A percentile compares a stretch with the other conserved stretches of the same genome.
These are phyloP conservation scores for Penicillium corylophilum DNA, from an alignment of 2,329 filamentous ascomycete genomes.

Conservation along the genomic window DNA sequence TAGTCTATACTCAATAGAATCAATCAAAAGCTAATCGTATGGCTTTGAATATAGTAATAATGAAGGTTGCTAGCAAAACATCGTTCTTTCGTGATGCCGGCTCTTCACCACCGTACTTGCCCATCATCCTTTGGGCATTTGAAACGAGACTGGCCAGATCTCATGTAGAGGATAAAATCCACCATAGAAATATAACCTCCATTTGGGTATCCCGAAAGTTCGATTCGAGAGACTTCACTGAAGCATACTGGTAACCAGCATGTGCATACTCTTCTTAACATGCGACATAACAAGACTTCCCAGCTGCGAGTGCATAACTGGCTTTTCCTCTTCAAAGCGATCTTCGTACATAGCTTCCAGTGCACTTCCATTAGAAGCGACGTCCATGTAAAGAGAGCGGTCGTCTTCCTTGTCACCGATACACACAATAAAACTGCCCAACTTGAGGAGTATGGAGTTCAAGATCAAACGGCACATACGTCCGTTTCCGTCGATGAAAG, in stretches of 20 bases:
- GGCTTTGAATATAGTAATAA: too few species aligned
- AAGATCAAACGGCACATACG: slow-evolving; percentile 8
- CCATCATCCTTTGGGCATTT: background rate
- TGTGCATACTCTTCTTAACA: background rate
- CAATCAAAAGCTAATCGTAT: too few species aligned
- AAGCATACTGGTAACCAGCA: background rate
- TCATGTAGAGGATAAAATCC: background rate
- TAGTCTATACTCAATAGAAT: too few species aligned
- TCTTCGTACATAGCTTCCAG: slow-evolving; percentile 1
- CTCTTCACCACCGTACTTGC: background rate
- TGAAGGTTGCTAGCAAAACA: too few species aligned
- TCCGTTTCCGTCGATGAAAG: slow-evolving; percentile 7
- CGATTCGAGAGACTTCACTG: background rate
- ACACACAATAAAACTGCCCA: background rate
- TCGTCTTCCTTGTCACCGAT: slow-evolving; percentile 3
- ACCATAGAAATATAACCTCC: background rate
- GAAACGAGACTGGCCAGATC: background rate
- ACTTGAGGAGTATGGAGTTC: background rate
- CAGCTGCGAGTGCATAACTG: slow-evolving; percentile 1
- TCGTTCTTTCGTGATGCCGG: too few species aligned
- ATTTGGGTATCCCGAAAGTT: background rate
- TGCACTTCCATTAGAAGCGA: background rate
- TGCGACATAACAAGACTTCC: background rate
- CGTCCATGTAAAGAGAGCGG: background rate
- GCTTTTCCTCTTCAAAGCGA: slow-evolving; percentile 3